phyloP scores from a whole-genome alignment of 176 grass and related monocot species.

The Zoysia pacifica region DNA sequence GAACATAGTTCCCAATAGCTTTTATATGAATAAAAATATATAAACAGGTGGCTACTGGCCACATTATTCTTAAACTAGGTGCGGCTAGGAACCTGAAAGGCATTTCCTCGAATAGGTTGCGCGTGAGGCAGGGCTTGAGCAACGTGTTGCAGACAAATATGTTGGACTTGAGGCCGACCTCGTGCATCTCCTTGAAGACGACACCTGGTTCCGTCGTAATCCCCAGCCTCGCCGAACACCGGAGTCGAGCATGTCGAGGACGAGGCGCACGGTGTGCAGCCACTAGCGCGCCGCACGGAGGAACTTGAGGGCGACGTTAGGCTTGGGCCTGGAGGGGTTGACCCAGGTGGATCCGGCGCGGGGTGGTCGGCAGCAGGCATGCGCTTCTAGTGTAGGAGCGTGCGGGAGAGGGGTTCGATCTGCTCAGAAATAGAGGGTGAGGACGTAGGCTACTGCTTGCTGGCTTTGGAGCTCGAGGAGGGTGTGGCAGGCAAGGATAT shows the following conservation, averaged over 20 bases:
- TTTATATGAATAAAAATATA: too few relatives aligned
- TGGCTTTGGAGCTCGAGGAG: too few relatives aligned
- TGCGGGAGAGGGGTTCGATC: constrained; percentile 64
- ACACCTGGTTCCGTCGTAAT: constrained; percentile 67
- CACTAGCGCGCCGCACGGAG: constrained; percentile 68
- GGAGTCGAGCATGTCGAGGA: constrained; percentile 51
- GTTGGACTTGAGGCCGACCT: constrained; percentile 61
- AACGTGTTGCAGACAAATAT: constrained; percentile 93
- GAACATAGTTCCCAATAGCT: too few relatives aligned
- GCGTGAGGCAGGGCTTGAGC: constrained; percentile 66
- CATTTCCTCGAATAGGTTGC: constrained; percentile 89
- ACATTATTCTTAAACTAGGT: too few relatives aligned
- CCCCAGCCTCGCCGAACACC: constrained; percentile 77
- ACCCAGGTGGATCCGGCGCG: constrained; percentile 67
- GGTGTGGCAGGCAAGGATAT: too few relatives aligned
- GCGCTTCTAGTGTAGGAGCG: constrained; percentile 64
- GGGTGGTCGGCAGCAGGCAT: constrained; percentile 14
- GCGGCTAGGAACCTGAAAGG: too few relatives aligned
- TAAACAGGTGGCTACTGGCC: too few relatives aligned
- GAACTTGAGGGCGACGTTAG: constrained; percentile 84
- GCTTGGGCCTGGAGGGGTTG: constrained; percentile 76
- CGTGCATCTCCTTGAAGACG: too few relatives aligned
- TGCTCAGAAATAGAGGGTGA: constrained; percentile 70
- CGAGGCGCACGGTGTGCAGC: constrained; percentile 75
- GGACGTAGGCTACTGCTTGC: not conserved